A percentile compares a stretch with the other conserved stretches of the same genome.
These are phyloP conservation scores for Aphanomyces stellatus DNA, from an alignment of 352 stramenopile genomes.

Conservation along the genomic window DNA sequence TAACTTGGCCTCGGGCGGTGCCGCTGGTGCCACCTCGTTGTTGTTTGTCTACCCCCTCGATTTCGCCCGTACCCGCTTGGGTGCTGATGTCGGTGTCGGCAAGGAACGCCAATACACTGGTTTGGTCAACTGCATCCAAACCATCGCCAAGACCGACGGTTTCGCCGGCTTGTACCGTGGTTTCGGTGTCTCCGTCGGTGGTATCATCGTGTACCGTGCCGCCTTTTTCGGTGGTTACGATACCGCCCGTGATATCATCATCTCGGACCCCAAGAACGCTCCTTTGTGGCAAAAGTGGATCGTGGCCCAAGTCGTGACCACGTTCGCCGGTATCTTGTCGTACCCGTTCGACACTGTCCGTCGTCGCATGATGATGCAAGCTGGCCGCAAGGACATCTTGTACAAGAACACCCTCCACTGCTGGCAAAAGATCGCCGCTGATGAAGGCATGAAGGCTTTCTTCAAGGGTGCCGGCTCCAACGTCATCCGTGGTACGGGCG, in stretches of 20 bases:
- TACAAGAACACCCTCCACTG: conserved; percentile 97
- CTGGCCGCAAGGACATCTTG: conserved; percentile 93
- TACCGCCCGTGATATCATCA: conserved; percentile 87
- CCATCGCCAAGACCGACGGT: conserved; percentile 91
- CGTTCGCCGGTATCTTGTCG: conserved; percentile 88
- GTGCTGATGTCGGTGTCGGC: conserved; percentile 95
- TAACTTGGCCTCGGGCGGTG: conserved; percentile 96
- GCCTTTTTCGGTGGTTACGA: conserved; percentile 98
- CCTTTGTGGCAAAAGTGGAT: conserved; percentile 86
- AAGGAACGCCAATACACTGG: conserved; percentile 97
- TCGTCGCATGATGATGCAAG: conserved; percentile 97
- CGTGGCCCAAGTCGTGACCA: conserved; percentile 86
- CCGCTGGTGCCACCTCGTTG: conserved; percentile 94
- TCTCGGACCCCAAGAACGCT: conserved; percentile 74
- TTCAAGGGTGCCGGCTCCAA: conserved; percentile 99
- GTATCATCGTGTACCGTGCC: conserved; percentile 98
- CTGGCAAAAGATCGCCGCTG: conserved; percentile 93
- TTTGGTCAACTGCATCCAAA: conserved; percentile 94
- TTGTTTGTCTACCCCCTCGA: conserved; percentile 97
- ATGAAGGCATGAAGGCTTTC: conserved; percentile 93
- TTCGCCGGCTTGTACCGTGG: conserved; percentile 95
- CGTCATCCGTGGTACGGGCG: conserved; percentile 96
- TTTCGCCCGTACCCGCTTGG: conserved; percentile 98
- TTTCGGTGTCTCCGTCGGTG: conserved; percentile 96
- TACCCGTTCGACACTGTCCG: conserved; percentile 96